These are phyloP conservation scores for Saccharomyces cerevisiae DNA, from an alignment of 805 yeast species.

Conservation along the genomic window DNA sequence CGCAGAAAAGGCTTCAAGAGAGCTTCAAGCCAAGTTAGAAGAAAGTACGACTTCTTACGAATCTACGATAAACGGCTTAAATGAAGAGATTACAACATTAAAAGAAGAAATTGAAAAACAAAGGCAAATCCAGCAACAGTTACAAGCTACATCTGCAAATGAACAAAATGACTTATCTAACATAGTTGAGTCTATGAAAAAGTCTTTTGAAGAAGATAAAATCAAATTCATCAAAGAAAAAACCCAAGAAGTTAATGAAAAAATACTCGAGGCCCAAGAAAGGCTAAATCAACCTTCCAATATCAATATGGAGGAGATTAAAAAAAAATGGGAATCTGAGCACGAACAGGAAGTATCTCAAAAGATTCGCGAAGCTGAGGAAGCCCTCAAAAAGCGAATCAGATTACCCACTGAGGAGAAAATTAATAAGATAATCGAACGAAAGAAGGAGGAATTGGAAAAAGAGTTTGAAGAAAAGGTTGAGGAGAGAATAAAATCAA, in stretches of 20 bases:
- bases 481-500: constrained; percentile 5
- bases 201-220: constrained; percentile 11
- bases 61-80: constrained; percentile 5
- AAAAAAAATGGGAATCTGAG: constrained; percentile 32
- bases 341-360: constrained; percentile 19
- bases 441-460: constrained; percentile 21
- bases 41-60: constrained; percentile 6
- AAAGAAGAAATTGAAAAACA: constrained; percentile 16
- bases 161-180: constrained; percentile 19
- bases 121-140: constrained; percentile 16
- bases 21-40: constrained; percentile 10
- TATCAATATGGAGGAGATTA: constrained; percentile 8
- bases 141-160: constrained; percentile 12
- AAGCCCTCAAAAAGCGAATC: constrained; percentile 40
- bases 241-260: constrained; percentile 10
- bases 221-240: constrained; percentile 3
- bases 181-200: constrained; percentile 23
- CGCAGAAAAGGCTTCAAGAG: constrained; percentile 15
- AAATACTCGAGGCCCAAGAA: constrained; percentile 6
- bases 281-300: neutral
- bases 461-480: constrained; percentile 8
- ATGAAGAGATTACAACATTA: constrained; percentile 9
- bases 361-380: constrained; percentile 33
- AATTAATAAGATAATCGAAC: constrained; percentile 43
- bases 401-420: constrained; percentile 38